Percentiles rank a stretch among this genome's conserved stretches.
These are phyloP conservation scores for Aureobasidium melanogenum DNA, from an alignment of 2,329 filamentous ascomycete genomes.

Conservation along the genomic window DNA sequence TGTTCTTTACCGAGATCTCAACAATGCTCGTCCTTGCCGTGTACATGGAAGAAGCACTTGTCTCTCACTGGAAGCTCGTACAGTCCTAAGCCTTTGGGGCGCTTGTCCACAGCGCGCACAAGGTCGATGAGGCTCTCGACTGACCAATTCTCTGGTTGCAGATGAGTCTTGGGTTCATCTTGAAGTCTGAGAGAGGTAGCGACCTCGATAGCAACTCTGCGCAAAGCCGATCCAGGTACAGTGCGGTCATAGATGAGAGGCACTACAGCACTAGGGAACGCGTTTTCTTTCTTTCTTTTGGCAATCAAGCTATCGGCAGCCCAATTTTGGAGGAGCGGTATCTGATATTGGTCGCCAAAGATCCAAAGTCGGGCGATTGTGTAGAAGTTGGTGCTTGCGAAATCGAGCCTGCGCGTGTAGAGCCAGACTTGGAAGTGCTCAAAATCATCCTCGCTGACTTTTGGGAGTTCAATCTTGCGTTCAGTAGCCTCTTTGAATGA, in stretches of 20 bases:
- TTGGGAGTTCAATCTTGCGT: not conserved
- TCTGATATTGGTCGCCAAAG: not conserved
- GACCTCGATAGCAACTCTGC: not conserved
- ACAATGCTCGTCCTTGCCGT: not conserved
- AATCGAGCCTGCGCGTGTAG: constrained; percentile 3
- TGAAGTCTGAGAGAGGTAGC: not conserved
- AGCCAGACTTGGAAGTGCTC: constrained; percentile 16
- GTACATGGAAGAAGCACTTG: not conserved
- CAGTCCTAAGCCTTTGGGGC: too few relatives aligned
- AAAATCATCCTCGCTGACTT: constrained; percentile 13
- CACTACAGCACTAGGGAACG: fast-evolving
- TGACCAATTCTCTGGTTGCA: not conserved
- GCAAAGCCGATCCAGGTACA: not conserved
- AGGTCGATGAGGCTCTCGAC: not conserved
- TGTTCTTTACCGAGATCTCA: not conserved
- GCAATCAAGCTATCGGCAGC: not conserved
- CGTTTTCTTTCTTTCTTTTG: not conserved
- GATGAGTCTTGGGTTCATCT: too few relatives aligned
- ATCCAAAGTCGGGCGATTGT: not conserved
- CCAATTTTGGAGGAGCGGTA: not conserved
- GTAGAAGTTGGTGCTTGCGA: too few relatives aligned
- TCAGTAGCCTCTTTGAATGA: not conserved
- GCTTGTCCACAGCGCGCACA: not conserved
- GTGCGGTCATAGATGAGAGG: not conserved
- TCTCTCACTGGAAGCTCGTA: not conserved